Percentiles rank a stretch among this genome's conserved stretches.
Conservation (phyloP, 2,329 filamentous ascomycete genomes). For the Colletotrichum abscissum region DNA sequence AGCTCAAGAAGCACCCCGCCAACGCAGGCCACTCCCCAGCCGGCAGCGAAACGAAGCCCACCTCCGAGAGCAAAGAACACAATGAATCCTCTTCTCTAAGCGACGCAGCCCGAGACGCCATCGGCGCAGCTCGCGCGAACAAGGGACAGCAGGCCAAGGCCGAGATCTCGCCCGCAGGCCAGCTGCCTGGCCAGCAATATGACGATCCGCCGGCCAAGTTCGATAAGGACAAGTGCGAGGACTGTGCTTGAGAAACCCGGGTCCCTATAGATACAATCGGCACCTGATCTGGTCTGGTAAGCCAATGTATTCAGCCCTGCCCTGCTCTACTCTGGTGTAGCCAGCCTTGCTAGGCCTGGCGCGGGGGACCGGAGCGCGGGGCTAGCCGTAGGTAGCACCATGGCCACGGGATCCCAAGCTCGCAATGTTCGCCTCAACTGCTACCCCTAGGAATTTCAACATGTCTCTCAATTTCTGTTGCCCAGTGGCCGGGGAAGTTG, state of each 20-base stretch:
- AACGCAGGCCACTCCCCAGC: conserved; percentile 1
- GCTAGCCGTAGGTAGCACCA: background rate
- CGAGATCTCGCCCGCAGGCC: conserved; percentile 10
- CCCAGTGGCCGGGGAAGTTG: background rate
- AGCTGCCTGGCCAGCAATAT: background rate
- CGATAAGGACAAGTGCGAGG: conserved; percentile 28
- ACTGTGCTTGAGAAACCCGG: conserved; percentile 13
- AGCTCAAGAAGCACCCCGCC: conserved; percentile 26
- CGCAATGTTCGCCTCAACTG: background rate
- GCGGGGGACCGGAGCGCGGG: background rate
- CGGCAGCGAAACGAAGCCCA: background rate
- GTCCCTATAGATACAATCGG: background rate
- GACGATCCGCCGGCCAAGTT: conserved; percentile 1
- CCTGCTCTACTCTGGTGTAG: background rate
- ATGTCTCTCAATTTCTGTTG: background rate
- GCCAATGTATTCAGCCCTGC: background rate
- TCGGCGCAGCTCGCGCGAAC: conserved; percentile 31
- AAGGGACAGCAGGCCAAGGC: conserved; percentile 30
- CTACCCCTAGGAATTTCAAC: background rate
- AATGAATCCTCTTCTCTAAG: background rate
- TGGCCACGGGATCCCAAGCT: background rate
- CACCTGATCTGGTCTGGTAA: background rate
- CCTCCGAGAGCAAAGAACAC: background rate
- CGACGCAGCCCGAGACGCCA: conserved; percentile 23
- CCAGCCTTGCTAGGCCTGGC: background rate